A percentile compares a stretch with the other conserved stretches of the same genome.
Conservation (phyloP, 2,329 filamentous ascomycete genomes). For the Talaromyces sp. region DNA sequence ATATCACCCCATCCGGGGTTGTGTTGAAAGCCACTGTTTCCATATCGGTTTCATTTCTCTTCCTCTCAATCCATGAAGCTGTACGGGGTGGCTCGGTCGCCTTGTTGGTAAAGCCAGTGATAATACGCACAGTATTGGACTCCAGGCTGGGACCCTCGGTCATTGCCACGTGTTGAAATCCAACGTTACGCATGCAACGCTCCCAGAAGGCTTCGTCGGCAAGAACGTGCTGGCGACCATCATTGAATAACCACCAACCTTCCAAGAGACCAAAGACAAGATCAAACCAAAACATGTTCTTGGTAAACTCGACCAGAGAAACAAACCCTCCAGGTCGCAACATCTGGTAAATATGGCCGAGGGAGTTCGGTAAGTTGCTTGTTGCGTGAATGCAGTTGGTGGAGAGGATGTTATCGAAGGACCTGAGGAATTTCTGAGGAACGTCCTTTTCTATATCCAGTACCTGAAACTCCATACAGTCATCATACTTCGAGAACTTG, state of each 20-base stretch:
- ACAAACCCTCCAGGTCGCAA: conserved; percentile 29
- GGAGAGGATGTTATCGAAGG: neutral
- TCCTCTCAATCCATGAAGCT: neutral
- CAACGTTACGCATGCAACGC: neutral
- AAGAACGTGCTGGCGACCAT: conserved; percentile 29
- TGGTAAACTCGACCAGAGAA: conserved; percentile 32
- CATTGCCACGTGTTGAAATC: neutral
- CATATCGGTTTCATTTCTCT: neutral
- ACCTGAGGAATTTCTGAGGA: neutral
- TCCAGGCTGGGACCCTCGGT: neutral
- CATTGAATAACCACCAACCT: conserved; percentile 41
- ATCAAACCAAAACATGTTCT: conserved; percentile 30
- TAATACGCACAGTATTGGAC: neutral
- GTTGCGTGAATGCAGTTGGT: conserved; percentile 7
- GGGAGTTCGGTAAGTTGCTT: neutral
- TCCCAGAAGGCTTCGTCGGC: conserved; percentile 19
- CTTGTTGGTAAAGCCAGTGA: neutral
- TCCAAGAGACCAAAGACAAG: conserved; percentile 39
- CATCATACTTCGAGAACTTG: neutral
- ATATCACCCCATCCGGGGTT: neutral
- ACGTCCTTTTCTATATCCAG: conserved; percentile 6
- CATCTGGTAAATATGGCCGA: neutral
- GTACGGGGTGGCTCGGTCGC: neutral
- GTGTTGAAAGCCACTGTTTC: neutral
- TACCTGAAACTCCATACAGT: neutral